These are phyloP conservation scores for Acacia concinna DNA, from an alignment of 331 rosid species.

Conservation along the genomic window DNA sequence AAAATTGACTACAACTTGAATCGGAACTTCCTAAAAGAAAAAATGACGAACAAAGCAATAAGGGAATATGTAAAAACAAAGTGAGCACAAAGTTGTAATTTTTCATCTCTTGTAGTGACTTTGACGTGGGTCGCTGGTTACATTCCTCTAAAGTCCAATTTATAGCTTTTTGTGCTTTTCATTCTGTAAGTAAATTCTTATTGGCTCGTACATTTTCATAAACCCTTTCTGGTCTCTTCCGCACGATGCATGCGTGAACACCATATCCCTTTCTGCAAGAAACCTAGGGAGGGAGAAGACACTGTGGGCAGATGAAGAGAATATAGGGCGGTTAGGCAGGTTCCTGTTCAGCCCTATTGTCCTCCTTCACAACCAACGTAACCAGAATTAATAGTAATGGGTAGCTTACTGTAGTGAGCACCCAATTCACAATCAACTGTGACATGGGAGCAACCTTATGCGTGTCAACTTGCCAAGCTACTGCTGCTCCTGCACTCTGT, in stretches of 20 bases:
- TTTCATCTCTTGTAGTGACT: too few species aligned
- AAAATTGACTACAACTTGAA: background rate
- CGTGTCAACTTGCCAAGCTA: conserved; percentile 66
- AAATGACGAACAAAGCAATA: background rate
- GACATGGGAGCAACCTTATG: conserved; percentile 36
- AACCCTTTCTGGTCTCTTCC: too few species aligned
- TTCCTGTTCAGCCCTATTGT: conserved; percentile 23
- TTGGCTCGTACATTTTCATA: background rate
- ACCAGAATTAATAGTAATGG: conserved; percentile 52
- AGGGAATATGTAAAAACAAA: background rate
- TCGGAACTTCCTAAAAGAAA: background rate
- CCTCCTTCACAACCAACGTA: conserved; percentile 54
- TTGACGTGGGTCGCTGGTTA: too few species aligned
- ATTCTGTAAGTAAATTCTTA: background rate
- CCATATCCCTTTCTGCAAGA: background rate
- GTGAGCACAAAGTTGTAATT: background rate
- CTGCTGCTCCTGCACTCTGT: conserved; percentile 76
- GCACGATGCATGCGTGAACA: too few species aligned
- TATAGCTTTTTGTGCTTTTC: background rate
- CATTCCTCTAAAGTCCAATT: too few species aligned
- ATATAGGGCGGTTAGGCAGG: conserved; percentile 10
- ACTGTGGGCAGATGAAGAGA: conserved; percentile 10
- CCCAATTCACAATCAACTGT: conserved; percentile 60
- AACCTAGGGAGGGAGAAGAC: background rate
- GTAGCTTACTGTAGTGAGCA: conserved; percentile 50